Base-by-base conservation (phyloP, 2,329 filamentous ascomycete genomes). In the Sporothrix pseudoabietina region DNA sequence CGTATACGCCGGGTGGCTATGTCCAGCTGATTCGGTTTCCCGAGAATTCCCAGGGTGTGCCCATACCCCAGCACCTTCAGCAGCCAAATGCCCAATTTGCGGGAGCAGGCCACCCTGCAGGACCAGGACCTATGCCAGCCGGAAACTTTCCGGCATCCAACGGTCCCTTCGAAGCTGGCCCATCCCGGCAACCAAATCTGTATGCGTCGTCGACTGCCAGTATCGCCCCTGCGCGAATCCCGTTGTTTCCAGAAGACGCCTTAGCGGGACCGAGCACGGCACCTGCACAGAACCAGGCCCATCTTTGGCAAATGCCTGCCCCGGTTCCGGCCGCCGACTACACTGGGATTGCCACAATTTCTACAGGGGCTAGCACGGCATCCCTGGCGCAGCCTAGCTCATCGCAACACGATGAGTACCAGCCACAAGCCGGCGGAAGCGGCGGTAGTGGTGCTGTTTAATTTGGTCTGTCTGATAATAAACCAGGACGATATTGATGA, bases 1-100 rank as follows among this genome's bases (percentile, higher is more conserved):
- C 61, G 14, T 66, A 66, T 30, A 66, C 47, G 61, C 61, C 61
- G 4, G 39, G 61, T 3, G 61, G 61, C 1, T 66, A 66, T 66
- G 39, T 66, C 12, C 61, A 66, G 39, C n/a, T 66, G 39, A 39
- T 66, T 16, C 16, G 61, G 10, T 30, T 30, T 4, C 39, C 39
- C 16, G 61, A 66, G 14, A 22, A 44, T 9, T 4, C 61, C 1
- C n/a, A 47, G 2, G 61, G n/a, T 4, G 61, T 19, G 44, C 44
- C 44, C 8, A 2, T 35, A 10, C 52, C 52, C 9, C 59, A 39
- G 39, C 59, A 65, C 12, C 22, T 35, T 5, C 22, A 47, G 39
- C 61, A 44, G 26, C 22, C 39, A 4, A 66, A 47, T 9, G 22
- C 14, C 14, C 61, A 66, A 10, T 66, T 66, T 12, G 22, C n/a